Percentiles rank a stretch among this genome's conserved stretches.
phyloP scores from a whole-genome alignment of 2,329 filamentous ascomycete species.

The Hypoxylon sp. region DNA sequence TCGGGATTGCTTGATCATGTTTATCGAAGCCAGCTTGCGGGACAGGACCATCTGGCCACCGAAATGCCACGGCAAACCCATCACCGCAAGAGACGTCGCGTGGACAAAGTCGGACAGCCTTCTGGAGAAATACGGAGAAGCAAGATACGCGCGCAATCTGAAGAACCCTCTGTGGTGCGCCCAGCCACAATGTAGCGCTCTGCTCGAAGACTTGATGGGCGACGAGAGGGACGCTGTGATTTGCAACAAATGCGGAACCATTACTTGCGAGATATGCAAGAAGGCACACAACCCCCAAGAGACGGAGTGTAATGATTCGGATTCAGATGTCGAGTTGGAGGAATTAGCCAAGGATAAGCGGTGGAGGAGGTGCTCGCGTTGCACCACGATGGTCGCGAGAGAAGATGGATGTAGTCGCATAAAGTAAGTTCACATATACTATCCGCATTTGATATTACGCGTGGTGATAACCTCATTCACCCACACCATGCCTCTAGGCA shows the following conservation, averaged over 20 bases:
- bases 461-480: not conserved
- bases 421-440: constrained; percentile 20
- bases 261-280: constrained; percentile 32
- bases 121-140: not conserved
- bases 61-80: not conserved
- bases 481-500: not conserved
- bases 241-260: constrained; percentile 18
- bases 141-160: not conserved
- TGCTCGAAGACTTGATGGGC: not conserved
- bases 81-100: constrained; percentile 4
- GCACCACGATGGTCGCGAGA: constrained; percentile 12
- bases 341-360: not conserved
- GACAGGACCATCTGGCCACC: constrained; percentile 23
- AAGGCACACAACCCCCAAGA: constrained; percentile 2
- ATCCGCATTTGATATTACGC: not conserved
- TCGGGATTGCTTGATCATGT: constrained; percentile 2
- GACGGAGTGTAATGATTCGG: constrained; percentile 3
- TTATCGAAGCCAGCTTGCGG: not conserved
- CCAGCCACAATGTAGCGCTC: constrained; percentile 22
- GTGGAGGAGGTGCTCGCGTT: constrained; percentile 26
- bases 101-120: constrained; percentile 12
- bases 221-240: not conserved
- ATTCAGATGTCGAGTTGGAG: constrained; percentile 4
- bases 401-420: constrained; percentile 27
- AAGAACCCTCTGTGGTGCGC: constrained; percentile 26